Base-by-base conservation (phyloP, 805 yeast species). In the Candida arabinofermentans region DNA sequence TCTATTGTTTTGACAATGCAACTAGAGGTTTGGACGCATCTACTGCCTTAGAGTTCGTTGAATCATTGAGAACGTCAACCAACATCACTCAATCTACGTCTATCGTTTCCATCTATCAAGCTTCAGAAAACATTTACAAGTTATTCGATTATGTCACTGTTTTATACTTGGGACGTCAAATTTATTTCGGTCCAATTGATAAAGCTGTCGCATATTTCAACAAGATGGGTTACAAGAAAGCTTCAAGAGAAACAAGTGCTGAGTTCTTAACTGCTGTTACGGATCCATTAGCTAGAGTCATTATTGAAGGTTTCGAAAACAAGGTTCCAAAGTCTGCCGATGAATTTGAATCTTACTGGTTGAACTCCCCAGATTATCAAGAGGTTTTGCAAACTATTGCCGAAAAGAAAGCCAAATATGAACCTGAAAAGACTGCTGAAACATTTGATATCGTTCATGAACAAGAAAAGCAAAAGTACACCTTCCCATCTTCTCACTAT, bases 1-100 rank as follows among this genome's bases (percentile, higher is more conserved):
- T 79, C 18, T 78, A 69, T 49, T 77, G 83, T 48, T 80, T 81
- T 76, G 86, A 80, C 64, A 81, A 80, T 51, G 81, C 85, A 19
- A 81, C 86, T 14, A 71, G 86, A 62, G 86, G 86, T 60, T 67
- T 80, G 50, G 86, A 80, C 63, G 75, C 86, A 8, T 79, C 86
- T 13, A 80, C 86, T 16, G 86, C 86, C 13, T 68, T 81, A 44
- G 86, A 81, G 61, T 81, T 76, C 47, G 72, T 75, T 21, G 73
- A 77, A 54, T 75, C 83, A 22, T 67, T 81, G 45, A 75, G 80
- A 63, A 70, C 81, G 2, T 71, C 77, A 9, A 79, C 86, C 2
- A 75, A 78, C 48, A 59, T 79, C 58, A 62, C 74, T 47, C 70
- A 75, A 35, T 65, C 74, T 9, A 70, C 83, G n/a, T 78, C 83